Percentiles rank a stretch among this genome's conserved stretches.
Evolutionary conservation across 768 basidiomycete species (phyloP).

Genomic region (Cystobasidium tubakii): DNA sequence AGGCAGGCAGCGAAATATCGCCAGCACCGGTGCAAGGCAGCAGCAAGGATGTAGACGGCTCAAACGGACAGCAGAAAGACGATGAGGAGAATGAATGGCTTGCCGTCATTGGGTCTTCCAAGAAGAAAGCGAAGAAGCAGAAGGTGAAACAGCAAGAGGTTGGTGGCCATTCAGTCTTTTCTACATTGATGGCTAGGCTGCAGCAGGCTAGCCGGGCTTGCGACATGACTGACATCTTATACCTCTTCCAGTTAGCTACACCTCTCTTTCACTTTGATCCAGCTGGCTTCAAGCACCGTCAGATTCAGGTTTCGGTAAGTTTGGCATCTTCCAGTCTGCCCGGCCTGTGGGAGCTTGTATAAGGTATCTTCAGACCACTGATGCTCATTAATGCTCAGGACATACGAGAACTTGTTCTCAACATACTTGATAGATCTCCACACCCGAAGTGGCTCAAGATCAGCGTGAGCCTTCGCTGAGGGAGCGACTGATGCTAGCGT

Average conservation of each 20-base stretch:
- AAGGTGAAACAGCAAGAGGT: slow-evolving; percentile 14
- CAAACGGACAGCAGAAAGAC: not conserved
- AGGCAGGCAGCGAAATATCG: slow-evolving; percentile 9
- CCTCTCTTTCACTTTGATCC: slow-evolving; percentile 34
- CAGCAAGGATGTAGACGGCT: not conserved
- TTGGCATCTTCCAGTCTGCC: not conserved
- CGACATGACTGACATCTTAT: not conserved
- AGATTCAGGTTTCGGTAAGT: slow-evolving; percentile 11
- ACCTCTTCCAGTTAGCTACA: slow-evolving; percentile 2
- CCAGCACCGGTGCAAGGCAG: slow-evolving; percentile 15
- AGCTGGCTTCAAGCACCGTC: slow-evolving; percentile 23
- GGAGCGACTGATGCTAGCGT: not conserved
- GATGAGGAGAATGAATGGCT: slow-evolving; percentile 6
- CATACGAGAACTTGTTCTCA: slow-evolving; percentile 75
- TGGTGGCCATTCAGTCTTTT: slow-evolving; percentile 8
- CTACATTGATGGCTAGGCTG: not conserved
- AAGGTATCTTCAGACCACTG: not conserved
- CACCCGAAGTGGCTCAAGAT: slow-evolving; percentile 79
- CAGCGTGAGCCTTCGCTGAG: slow-evolving; percentile 56
- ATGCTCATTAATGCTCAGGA: slow-evolving; percentile 56
- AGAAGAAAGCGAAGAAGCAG: slow-evolving; percentile 33
- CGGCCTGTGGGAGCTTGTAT: not conserved
- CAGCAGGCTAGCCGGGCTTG: not conserved
- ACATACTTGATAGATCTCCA: slow-evolving; percentile 73
- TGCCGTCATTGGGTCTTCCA: slow-evolving; percentile 1